Evolutionary conservation across 306 rosid genomes (phyloP).

Genomic region (Prunus salicina): DNA sequence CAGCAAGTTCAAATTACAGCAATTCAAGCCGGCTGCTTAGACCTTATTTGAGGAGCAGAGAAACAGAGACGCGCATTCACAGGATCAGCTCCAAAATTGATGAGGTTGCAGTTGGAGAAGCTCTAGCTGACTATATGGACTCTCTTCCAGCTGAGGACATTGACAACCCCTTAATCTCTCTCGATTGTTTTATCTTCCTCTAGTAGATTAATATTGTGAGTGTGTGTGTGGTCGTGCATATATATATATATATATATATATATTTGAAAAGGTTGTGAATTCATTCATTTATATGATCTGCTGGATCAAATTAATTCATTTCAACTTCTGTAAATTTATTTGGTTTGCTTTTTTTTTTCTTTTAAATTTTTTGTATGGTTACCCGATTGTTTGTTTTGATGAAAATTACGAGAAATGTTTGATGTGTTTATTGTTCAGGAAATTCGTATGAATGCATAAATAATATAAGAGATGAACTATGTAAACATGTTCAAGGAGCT

Average conservation of each 20-base stretch:
- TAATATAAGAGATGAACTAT: too few species aligned
- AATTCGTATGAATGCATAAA: too few species aligned
- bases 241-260: not conserved
- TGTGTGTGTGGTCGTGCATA: slow-evolving; percentile 13
- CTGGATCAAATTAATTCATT: not conserved
- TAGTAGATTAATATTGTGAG: slow-evolving; percentile 45
- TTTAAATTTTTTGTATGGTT: not conserved
- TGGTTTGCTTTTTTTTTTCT: not conserved
- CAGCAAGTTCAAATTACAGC: slow-evolving; percentile 27
- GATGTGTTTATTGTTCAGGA: too few species aligned
- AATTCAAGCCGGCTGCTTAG: slow-evolving; percentile 24
- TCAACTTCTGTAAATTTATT: not conserved
- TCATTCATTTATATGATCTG: not conserved
- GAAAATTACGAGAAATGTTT: too few species aligned
- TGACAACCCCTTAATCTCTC: slow-evolving; percentile 74
- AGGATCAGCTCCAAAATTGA: slow-evolving; percentile 55
- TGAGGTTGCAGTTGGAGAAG: slow-evolving; percentile 56
- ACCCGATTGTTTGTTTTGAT: not conserved
- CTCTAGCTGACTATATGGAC: slow-evolving; percentile 34
- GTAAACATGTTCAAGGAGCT: too few species aligned
- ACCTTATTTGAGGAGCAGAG: slow-evolving; percentile 35
- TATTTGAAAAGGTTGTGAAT: not conserved
- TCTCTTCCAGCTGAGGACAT: slow-evolving; percentile 53
- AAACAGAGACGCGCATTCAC: slow-evolving; percentile 37
- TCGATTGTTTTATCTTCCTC: slow-evolving; percentile 88